A percentile compares a stretch with the other conserved stretches of the same genome.
phyloP scores from a whole-genome alignment of 441 rosid species.

The Pelargonium fulgidum region DNA sequence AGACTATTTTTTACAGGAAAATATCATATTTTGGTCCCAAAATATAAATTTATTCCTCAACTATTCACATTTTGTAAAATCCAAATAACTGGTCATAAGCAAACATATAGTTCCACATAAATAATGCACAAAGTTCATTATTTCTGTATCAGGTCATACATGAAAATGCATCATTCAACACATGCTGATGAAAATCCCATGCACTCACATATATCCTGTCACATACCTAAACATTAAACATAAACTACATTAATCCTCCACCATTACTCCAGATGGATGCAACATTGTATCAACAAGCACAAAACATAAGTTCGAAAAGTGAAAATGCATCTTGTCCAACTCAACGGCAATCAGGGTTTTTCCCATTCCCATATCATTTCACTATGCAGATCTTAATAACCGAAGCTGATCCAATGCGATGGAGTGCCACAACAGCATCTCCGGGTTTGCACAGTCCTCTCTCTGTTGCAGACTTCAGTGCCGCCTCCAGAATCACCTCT shows the following conservation, averaged over 20 bases:
- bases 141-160: slow-evolving; percentile 7
- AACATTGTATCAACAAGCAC: slow-evolving; percentile 17
- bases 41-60: too few species aligned
- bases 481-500: slow-evolving; percentile 70
- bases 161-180: slow-evolving; percentile 5
- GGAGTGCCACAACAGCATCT: slow-evolving; percentile 81
- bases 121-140: neutral
- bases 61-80: too few species aligned
- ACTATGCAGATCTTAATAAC: slow-evolving; percentile 78
- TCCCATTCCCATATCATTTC: slow-evolving; percentile 32
- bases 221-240: slow-evolving; percentile 9
- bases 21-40: too few species aligned
- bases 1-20: too few species aligned
- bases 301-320: neutral
- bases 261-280: neutral
- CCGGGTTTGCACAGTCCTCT: slow-evolving; percentile 66
- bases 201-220: slow-evolving; percentile 10
- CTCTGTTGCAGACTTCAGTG: slow-evolving; percentile 53
- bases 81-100: too few species aligned
- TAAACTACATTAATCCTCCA: slow-evolving; percentile 15
- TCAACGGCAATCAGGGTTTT: neutral
- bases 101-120: too few species aligned
- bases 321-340: slow-evolving; percentile 7
- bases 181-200: neutral
- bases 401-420: slow-evolving; percentile 75